Evolutionary conservation across 2,329 filamentous ascomycete species (phyloP), one percentile per base, ranked within the genome.

Genomic region (Beauveria scarabaeidicola): DNA sequence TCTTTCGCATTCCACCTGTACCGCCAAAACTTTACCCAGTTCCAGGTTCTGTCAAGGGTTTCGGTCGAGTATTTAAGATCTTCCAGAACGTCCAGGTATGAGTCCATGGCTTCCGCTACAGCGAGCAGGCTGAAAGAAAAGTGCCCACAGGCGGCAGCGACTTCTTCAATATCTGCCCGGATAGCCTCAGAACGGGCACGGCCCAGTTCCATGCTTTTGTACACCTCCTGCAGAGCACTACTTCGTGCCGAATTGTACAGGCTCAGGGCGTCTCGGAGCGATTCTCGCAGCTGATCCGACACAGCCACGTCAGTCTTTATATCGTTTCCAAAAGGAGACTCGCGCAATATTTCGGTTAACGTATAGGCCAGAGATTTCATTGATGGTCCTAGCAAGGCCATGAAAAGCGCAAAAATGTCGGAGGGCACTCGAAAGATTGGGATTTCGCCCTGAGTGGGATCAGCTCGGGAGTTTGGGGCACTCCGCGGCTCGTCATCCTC

Each of bases 311-410:
- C 78, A 62, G 86, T 85, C 29, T 86, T 79, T 0, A 88, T 84
- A 1, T 82, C 80, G 13, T 83, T 76, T 5, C 85, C 85, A 72
- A 96, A 97, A 0, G 92, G 91, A 1, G 95, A 81, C 63, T 96
- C 91, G 57, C 90, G 87, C 8, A 99, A 82, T 10, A 96, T 91
- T 69, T 95, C 88, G 11, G 91, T 90, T 43, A 99, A 74, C 0
- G 94, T 97, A 66, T 89, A 94, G 3, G 91, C 90, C n/a, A 99
- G 76, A 0, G 93, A 97, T 72, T 96, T 96, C 86, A 97, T 96
- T 0, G 93, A 94, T 1, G 94, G 94, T 0, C 94, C 94, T 23
- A 99, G 78, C 64, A 94, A 85, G 21, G 82, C 79, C 61, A 99
- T 96, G 72, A 97, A 99, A 5, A 92, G 80, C 11, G 91, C 86